A percentile compares a stretch with the other conserved stretches of the same genome.
These are phyloP conservation scores for Noccaea bulbosa DNA, from an alignment of 345 rosid genomes.

Conservation along the genomic window DNA sequence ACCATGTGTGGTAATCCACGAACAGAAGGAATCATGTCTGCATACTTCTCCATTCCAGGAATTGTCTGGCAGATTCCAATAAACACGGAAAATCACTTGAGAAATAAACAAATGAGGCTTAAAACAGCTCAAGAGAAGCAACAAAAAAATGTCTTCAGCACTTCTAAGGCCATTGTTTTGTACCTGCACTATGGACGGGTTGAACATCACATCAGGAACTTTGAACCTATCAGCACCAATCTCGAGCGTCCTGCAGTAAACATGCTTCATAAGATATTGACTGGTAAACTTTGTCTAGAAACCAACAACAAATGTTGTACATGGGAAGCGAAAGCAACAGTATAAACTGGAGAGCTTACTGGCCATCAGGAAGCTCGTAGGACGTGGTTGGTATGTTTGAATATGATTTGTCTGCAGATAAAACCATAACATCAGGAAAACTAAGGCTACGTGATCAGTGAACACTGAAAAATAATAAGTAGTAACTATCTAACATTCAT, in stretches of 20 bases:
- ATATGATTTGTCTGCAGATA: constrained; percentile 72
- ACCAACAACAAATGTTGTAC: background rate
- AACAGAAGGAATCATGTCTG: constrained; percentile 60
- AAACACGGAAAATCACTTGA: constrained; percentile 13
- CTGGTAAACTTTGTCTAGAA: background rate
- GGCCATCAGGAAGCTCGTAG: constrained; percentile 99
- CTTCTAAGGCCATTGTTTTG: background rate
- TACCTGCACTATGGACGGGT: constrained; percentile 87
- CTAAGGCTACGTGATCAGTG: constrained; percentile 1
- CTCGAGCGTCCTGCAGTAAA: constrained; percentile 77
- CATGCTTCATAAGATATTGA: constrained; percentile 25
- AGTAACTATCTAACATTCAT: constrained; percentile 7
- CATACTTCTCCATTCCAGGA: constrained; percentile 78
- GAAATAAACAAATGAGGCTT: background rate
- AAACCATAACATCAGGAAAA: constrained; percentile 30
- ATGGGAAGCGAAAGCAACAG: too few relatives aligned
- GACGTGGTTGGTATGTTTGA: constrained; percentile 98
- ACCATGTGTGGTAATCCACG: constrained; percentile 98
- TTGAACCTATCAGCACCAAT: constrained; percentile 98
- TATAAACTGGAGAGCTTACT: constrained; percentile 59
- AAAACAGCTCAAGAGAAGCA: constrained; percentile 20
- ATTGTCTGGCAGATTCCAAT: constrained; percentile 64
- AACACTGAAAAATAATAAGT: background rate
- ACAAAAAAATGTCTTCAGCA: constrained; percentile 11
- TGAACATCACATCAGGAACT: constrained; percentile 94